Percentiles rank a stretch among this genome's conserved stretches.
phyloP scores from a whole-genome alignment of 208 protist genomes.

The Leishmania gerbilli region DNA sequence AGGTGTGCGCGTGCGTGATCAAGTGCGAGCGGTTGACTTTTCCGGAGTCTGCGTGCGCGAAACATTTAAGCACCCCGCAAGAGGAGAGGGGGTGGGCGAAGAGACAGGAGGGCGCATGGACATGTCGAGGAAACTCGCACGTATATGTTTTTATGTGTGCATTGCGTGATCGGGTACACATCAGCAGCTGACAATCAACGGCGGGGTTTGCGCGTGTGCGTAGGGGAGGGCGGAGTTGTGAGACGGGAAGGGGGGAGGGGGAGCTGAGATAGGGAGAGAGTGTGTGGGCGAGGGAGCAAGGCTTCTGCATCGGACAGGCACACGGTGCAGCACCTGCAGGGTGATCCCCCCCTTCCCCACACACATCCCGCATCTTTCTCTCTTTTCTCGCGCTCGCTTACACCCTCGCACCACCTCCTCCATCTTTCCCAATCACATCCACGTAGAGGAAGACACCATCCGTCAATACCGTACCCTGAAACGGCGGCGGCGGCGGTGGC shows the following conservation, averaged over 20 bases:
- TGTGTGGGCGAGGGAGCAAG: not conserved
- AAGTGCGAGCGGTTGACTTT: not conserved
- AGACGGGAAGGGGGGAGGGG: not conserved
- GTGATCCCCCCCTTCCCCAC: not conserved
- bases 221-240: not conserved
- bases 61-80: not conserved
- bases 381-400: not conserved
- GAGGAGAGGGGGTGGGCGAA: not conserved
- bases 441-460: not conserved
- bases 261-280: not conserved
- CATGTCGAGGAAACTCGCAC: not conserved
- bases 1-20: not conserved
- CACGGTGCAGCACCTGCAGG: not conserved
- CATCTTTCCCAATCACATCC: not conserved
- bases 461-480: too few species aligned
- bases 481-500: too few species aligned
- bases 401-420: not conserved
- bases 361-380: not conserved
- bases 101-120: not conserved
- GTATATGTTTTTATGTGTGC: not conserved
- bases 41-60: not conserved
- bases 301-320: not conserved
- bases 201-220: not conserved
- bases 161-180: not conserved
- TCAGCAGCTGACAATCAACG: not conserved